A percentile compares a stretch with the other conserved stretches of the same genome.
Evolutionary conservation across 2,329 filamentous ascomycete genomes (phyloP).

Genomic region (Aureobasidium melanogenum): DNA sequence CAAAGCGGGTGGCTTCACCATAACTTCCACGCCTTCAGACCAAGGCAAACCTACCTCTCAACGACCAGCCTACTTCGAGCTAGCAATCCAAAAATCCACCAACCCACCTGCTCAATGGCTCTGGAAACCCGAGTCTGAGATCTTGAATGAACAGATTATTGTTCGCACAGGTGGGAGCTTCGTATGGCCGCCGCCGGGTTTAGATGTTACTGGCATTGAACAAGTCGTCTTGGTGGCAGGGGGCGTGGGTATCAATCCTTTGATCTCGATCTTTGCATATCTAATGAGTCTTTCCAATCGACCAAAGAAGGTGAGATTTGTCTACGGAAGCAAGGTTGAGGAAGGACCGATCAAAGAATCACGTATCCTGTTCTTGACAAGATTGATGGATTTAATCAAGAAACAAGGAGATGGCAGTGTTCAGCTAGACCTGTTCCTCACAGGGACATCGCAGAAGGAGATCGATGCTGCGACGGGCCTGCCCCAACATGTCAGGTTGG

Average conservation of each 20-base stretch:
- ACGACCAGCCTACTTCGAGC: conserved; percentile 53
- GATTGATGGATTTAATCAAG: conserved; percentile 29
- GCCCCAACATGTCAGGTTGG: conserved; percentile 2
- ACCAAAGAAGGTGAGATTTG: conserved; percentile 44
- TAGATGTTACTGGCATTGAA: conserved; percentile 38
- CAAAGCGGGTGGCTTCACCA: conserved; percentile 77
- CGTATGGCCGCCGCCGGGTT: conserved; percentile 57
- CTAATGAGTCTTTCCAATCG: conserved; percentile 29
- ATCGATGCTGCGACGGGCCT: conserved; percentile 1
- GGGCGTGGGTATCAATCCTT: conserved; percentile 73
- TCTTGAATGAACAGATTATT: conserved; percentile 50
- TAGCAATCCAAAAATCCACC: conserved; percentile 64
- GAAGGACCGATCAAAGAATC: conserved; percentile 20
- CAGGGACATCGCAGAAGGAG: conserved; percentile 18
- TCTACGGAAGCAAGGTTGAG: conserved; percentile 52
- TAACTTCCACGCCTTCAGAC: conserved; percentile 63
- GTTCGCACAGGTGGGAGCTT: conserved; percentile 77
- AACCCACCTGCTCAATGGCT: conserved; percentile 72
- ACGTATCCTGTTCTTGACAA: conserved; percentile 39
- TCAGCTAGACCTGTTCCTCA: conserved; percentile 24
- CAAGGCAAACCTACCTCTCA: conserved; percentile 20
- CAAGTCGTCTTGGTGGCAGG: conserved; percentile 69
- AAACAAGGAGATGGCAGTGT: conserved; percentile 16
- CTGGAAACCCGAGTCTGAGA: conserved; percentile 49
- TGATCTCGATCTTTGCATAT: conserved; percentile 63